A percentile compares a stretch with the other conserved stretches of the same genome.
Conservation (phyloP, 148 eudicot species). For the Salicornia ramosissima region DNA sequence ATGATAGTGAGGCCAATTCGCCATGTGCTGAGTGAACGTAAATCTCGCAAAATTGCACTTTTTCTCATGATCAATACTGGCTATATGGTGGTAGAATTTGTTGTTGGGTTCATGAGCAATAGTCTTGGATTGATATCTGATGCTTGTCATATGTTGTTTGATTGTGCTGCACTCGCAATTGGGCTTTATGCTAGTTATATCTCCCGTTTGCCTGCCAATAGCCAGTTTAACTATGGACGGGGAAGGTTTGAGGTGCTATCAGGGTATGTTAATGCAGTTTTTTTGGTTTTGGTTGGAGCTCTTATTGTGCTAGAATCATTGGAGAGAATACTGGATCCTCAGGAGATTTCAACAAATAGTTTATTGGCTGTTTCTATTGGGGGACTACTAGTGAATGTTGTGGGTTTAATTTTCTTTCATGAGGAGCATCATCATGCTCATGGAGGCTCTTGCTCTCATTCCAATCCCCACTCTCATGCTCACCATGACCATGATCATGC, state of each 20-base stretch:
- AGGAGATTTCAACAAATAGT: slow-evolving; percentile 85
- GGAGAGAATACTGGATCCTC: slow-evolving; percentile 95
- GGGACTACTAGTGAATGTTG: slow-evolving; percentile 79
- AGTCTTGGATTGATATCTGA: slow-evolving; percentile 97
- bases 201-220: slow-evolving; percentile 81
- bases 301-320: slow-evolving; percentile 82
- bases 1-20: slow-evolving; percentile 71
- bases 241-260: slow-evolving; percentile 98
- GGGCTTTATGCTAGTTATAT: slow-evolving; percentile 96
- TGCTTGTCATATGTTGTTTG: slow-evolving; percentile 98
- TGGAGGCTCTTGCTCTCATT: slow-evolving; percentile 81
- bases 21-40: slow-evolving; percentile 84
- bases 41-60: slow-evolving; percentile 95
- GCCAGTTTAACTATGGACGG: slow-evolving; percentile 85
- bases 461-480: slow-evolving; percentile 36
- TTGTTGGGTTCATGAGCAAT: slow-evolving; percentile 93
- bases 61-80: slow-evolving; percentile 87
- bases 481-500: slow-evolving; percentile 32
- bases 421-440: slow-evolving; percentile 99
- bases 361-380: slow-evolving; percentile 81
- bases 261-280: slow-evolving; percentile 95
- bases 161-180: slow-evolving; percentile 95
- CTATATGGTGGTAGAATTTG: slow-evolving; percentile 95
- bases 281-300: slow-evolving; percentile 91
- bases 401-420: slow-evolving; percentile 88